Conservation (phyloP, 257 asterid genomes). For the Leptodermis oblonga region DNA sequence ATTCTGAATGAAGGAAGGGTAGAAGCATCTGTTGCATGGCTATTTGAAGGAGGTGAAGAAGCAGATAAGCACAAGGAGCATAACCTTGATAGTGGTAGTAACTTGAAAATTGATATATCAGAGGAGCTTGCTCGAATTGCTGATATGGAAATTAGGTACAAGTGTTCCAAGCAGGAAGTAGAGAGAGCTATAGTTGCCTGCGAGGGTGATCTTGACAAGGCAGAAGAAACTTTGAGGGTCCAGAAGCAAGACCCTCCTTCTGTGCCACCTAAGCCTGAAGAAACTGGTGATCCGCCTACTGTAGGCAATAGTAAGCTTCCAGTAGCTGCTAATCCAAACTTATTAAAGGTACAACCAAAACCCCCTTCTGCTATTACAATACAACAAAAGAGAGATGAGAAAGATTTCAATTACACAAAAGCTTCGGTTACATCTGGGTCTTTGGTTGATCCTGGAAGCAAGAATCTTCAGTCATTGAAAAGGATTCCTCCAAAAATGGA, state of each 20-base stretch:
- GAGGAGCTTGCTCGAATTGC: slow-evolving; percentile 77
- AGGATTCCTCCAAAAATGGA: slow-evolving; percentile 56
- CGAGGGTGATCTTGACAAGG: slow-evolving; percentile 86
- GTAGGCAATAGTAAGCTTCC: slow-evolving; percentile 39
- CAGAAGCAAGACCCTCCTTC: slow-evolving; percentile 69
- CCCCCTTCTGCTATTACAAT: slow-evolving; percentile 32
- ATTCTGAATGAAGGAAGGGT: slow-evolving; percentile 87
- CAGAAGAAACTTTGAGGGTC: slow-evolving; percentile 65
- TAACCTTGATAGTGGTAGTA: slow-evolving; percentile 53
- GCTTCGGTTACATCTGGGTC: slow-evolving; percentile 39
- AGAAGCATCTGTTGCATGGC: slow-evolving; percentile 89
- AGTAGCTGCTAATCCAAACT: slow-evolving; percentile 30
- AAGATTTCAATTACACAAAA: slow-evolving; percentile 64
- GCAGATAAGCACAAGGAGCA: slow-evolving; percentile 45
- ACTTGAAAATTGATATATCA: slow-evolving; percentile 78
- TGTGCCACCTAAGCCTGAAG: slow-evolving; percentile 54
- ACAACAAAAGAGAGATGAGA: slow-evolving; percentile 65
- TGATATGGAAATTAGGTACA: slow-evolving; percentile 60
- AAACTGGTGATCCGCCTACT: slow-evolving; percentile 53
- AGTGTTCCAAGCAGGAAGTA: slow-evolving; percentile 87
- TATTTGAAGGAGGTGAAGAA: slow-evolving; percentile 62
- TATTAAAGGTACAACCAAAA: slow-evolving; percentile 35
- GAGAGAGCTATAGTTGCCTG: slow-evolving; percentile 79
- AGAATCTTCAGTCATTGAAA: slow-evolving; percentile 45
- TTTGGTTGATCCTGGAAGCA: slow-evolving; percentile 51